A percentile compares a stretch with the other conserved stretches of the same genome.
Conservation (phyloP, 2,329 filamentous ascomycete genomes). For the Phialophora chinensis region DNA sequence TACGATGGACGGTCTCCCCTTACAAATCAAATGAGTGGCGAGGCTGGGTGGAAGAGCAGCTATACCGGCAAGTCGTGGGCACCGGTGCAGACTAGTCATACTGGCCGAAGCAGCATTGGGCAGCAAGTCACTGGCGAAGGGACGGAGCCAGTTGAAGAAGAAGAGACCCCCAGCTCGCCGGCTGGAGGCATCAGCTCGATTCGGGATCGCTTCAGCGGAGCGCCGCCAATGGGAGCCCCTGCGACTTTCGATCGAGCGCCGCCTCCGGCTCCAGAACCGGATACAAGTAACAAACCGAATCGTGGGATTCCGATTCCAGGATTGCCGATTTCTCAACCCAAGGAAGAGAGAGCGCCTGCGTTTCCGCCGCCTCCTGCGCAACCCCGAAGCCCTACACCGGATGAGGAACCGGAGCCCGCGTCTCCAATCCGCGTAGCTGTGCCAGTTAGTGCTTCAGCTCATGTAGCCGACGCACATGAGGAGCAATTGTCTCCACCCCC, state of each 20-base stretch:
- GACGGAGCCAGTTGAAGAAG: slow-evolving; percentile 46
- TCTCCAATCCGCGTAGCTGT: slow-evolving; percentile 87
- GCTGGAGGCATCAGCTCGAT: slow-evolving; percentile 73
- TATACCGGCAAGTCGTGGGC: slow-evolving; percentile 91
- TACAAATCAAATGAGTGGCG: slow-evolving; percentile 72
- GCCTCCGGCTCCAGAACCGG: slow-evolving; percentile 65
- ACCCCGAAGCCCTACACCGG: slow-evolving; percentile 54
- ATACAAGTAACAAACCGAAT: slow-evolving; percentile 71
- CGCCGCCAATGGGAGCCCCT: slow-evolving; percentile 70
- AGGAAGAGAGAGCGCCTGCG: slow-evolving; percentile 51
- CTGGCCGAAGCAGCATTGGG: slow-evolving; percentile 66
- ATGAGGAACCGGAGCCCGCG: slow-evolving; percentile 41
- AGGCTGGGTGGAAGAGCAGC: slow-evolving; percentile 83
- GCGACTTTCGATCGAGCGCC: slow-evolving; percentile 49
- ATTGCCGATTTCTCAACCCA: slow-evolving; percentile 66
- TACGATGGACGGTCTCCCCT: slow-evolving; percentile 58
- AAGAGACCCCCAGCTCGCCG: slow-evolving; percentile 60
- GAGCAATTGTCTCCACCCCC: slow-evolving; percentile 50
- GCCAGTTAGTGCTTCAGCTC: slow-evolving; percentile 68
- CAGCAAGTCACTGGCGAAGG: slow-evolving; percentile 69
- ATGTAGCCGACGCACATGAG: slow-evolving; percentile 52
- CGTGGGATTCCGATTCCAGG: slow-evolving; percentile 79
- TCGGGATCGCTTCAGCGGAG: slow-evolving; percentile 80
- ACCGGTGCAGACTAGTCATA: slow-evolving; percentile 75
- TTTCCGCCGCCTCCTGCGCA: slow-evolving; percentile 48